Conservation (phyloP, 2,329 filamentous ascomycete species). For the Aquanectria penicillioides region DNA sequence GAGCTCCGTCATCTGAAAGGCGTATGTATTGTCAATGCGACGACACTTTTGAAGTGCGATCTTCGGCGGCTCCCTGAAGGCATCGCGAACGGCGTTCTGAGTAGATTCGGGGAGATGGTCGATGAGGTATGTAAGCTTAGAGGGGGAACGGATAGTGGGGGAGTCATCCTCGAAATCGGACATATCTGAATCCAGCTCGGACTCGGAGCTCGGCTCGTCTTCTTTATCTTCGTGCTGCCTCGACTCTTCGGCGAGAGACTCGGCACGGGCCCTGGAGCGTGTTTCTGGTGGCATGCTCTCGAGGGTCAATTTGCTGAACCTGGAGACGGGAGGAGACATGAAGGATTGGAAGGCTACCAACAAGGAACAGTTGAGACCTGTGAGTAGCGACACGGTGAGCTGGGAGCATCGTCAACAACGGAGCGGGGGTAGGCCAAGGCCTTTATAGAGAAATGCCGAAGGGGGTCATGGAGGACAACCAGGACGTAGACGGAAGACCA, state of each 20-base stretch:
- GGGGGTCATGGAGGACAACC: neutral
- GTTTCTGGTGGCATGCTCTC: slow-evolving; percentile 43
- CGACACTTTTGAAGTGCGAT: slow-evolving; percentile 62
- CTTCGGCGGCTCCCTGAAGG: slow-evolving; percentile 59
- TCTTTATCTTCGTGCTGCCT: slow-evolving; percentile 23
- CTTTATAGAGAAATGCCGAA: slow-evolving; percentile 32
- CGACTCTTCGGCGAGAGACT: slow-evolving; percentile 12
- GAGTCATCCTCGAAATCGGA: slow-evolving; percentile 48
- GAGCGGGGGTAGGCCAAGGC: slow-evolving; percentile 15
- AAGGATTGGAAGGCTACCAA: neutral
- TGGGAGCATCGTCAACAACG: neutral
- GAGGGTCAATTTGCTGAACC: slow-evolving; percentile 43
- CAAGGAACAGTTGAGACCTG: neutral
- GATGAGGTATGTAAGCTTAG: slow-evolving; percentile 53
- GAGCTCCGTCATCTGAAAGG: slow-evolving; percentile 66
- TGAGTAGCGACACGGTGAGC: too few species aligned
- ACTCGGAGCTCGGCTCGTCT: slow-evolving; percentile 42
- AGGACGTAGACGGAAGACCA: slow-evolving; percentile 1
- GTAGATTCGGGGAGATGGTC: slow-evolving; percentile 50
- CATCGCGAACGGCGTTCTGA: slow-evolving; percentile 53
- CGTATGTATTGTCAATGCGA: slow-evolving; percentile 58
- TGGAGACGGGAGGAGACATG: slow-evolving; percentile 42
- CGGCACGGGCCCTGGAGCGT: slow-evolving; percentile 24
- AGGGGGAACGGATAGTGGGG: slow-evolving; percentile 48
- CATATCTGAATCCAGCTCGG: slow-evolving; percentile 37